Percentiles rank a stretch among this genome's conserved stretches.
Conservation (phyloP, 2,329 filamentous ascomycete genomes). For the Claviceps quebecensis region DNA sequence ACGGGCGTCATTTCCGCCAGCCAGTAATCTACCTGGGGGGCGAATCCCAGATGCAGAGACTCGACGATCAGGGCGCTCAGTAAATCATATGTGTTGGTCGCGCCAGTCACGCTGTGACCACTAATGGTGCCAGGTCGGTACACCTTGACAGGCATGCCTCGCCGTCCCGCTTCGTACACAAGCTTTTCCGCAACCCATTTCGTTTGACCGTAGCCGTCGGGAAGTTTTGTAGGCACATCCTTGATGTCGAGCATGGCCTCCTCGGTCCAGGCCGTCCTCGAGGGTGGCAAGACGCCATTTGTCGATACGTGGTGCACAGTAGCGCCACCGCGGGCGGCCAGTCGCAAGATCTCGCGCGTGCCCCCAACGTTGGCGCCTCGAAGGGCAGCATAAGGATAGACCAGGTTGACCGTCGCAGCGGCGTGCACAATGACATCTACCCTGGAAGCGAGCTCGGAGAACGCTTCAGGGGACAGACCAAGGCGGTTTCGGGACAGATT, state of each 20-base stretch:
- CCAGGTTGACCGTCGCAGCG: slow-evolving; percentile 64
- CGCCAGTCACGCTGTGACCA: slow-evolving; percentile 60
- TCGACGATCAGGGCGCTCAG: slow-evolving; percentile 65
- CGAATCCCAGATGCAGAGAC: slow-evolving; percentile 57
- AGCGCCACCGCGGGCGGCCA: slow-evolving; percentile 52
- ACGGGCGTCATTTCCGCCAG: slow-evolving; percentile 74
- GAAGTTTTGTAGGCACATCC: slow-evolving; percentile 52
- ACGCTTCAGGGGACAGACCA: slow-evolving; percentile 51
- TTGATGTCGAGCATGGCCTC: slow-evolving; percentile 51
- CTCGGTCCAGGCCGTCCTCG: slow-evolving; percentile 56
- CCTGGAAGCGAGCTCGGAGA: slow-evolving; percentile 48
- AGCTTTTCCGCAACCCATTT: slow-evolving; percentile 74
- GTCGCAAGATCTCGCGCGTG: slow-evolving; percentile 59
- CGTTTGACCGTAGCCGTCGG: slow-evolving; percentile 64
- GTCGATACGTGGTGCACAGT: slow-evolving; percentile 70
- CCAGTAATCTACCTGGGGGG: slow-evolving; percentile 61
- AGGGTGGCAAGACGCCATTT: slow-evolving; percentile 64
- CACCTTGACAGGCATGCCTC: slow-evolving; percentile 57
- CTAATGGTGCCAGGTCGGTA: slow-evolving; percentile 66
- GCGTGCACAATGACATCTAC: slow-evolving; percentile 66
- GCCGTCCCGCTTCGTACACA: slow-evolving; percentile 51
- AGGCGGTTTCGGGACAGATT: slow-evolving; percentile 57
- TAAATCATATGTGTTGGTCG: slow-evolving; percentile 66
- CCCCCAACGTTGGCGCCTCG: slow-evolving; percentile 64
- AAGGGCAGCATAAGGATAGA: slow-evolving; percentile 68